phyloP scores from a whole-genome alignment of 2,329 filamentous ascomycete genomes.

The Lachnellula subtilissima region DNA sequence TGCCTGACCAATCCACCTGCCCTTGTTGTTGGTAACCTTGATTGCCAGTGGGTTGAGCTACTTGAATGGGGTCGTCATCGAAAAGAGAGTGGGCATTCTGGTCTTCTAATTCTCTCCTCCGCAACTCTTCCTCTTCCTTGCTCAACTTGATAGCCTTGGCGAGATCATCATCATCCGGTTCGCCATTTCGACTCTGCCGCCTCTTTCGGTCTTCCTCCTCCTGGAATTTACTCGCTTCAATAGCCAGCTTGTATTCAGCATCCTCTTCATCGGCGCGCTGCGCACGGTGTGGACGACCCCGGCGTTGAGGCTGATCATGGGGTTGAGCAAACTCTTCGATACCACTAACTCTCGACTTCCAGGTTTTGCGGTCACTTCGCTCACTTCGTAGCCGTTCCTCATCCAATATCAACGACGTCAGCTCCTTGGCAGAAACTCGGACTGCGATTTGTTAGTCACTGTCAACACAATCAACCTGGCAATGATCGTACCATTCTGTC shows the following conservation, averaged over 20 bases:
- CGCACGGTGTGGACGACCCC: constrained; percentile 44
- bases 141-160: constrained; percentile 94
- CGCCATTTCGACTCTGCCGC: constrained; percentile 56
- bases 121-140: constrained; percentile 87
- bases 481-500: constrained; percentile 74
- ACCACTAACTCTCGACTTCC: constrained; percentile 94
- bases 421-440: constrained; percentile 89
- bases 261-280: constrained; percentile 72
- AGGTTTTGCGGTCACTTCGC: constrained; percentile 84
- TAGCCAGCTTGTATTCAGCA: constrained; percentile 80
- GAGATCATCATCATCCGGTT: constrained; percentile 73
- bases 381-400: constrained; percentile 89
- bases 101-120: constrained; percentile 80
- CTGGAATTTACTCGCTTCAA: constrained; percentile 92
- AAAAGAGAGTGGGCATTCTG: constrained; percentile 84
- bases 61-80: constrained; percentile 63
- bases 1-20: constrained; percentile 95
- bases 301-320: constrained; percentile 38
- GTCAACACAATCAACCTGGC: background rate
- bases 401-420: constrained; percentile 86
- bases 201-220: constrained; percentile 83
- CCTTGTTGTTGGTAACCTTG: constrained; percentile 97
- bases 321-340: constrained; percentile 72
- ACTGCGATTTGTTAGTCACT: constrained; percentile 50
- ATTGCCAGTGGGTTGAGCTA: constrained; percentile 74